phyloP scores from a whole-genome alignment of 2,329 filamentous ascomycete species.

The Penicillium sp. region DNA sequence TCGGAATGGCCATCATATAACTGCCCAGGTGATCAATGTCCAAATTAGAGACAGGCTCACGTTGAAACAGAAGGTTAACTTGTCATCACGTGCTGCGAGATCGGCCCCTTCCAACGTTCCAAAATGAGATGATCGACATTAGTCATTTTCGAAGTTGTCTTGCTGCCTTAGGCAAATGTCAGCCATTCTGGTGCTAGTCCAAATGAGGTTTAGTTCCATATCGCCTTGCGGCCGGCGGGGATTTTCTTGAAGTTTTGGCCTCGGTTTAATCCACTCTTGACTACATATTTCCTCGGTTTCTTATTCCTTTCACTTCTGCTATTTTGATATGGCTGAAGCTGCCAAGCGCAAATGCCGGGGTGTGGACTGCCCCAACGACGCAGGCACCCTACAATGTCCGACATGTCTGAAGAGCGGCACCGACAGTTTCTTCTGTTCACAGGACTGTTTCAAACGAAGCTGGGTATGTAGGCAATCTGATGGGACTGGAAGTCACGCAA shows the following conservation, averaged over 20 bases:
- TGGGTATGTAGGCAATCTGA: slow-evolving; percentile 66
- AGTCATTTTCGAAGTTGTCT: not conserved
- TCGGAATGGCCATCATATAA: slow-evolving; percentile 18
- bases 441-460: slow-evolving; percentile 98
- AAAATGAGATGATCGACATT: slow-evolving; percentile 9
- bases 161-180: not conserved
- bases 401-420: slow-evolving; percentile 88
- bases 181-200: not conserved
- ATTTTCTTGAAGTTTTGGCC: slow-evolving; percentile 8
- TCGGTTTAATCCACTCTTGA: not conserved
- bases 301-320: not conserved
- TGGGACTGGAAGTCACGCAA: slow-evolving; percentile 26
- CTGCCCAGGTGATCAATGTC: not conserved
- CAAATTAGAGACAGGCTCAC: not conserved
- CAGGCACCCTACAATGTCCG: slow-evolving; percentile 83
- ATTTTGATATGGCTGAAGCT: slow-evolving; percentile 24
- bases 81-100: slow-evolving; percentile 17
- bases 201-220: not conserved
- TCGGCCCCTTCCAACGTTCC: slow-evolving; percentile 8
- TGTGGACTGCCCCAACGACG: slow-evolving; percentile 80
- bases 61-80: not conserved
- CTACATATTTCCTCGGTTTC: not conserved
- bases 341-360: slow-evolving; percentile 63
- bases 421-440: slow-evolving; percentile 94
- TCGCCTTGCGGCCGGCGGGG: slow-evolving; percentile 1